phyloP scores from a whole-genome alignment of 78 protist genomes.

The Neovahlkampfia damariscottae region DNA sequence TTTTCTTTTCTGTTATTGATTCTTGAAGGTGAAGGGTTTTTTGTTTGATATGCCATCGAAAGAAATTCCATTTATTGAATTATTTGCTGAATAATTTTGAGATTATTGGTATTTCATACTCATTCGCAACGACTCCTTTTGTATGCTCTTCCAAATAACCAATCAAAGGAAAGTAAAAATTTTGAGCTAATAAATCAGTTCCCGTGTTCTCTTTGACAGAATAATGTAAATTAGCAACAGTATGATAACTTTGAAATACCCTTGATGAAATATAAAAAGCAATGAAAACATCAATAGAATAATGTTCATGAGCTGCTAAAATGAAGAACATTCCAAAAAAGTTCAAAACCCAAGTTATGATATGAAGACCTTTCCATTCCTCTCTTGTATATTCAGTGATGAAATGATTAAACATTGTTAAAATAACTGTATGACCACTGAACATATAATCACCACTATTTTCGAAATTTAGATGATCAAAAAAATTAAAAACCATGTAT shows the following conservation, averaged over 20 bases:
- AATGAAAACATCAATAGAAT: constrained; percentile 9
- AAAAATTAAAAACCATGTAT: not conserved
- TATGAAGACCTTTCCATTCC: constrained; percentile 11
- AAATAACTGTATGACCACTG: constrained; percentile 11
- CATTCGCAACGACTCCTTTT: too few species aligned
- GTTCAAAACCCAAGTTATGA: not conserved
- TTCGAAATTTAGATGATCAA: not conserved
- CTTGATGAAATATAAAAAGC: constrained; percentile 17
- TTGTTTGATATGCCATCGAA: too few species aligned
- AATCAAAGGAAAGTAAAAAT: too few species aligned
- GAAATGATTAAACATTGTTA: constrained; percentile 6
- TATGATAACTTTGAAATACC: constrained; percentile 9
- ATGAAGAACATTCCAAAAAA: constrained; percentile 16
- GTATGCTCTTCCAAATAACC: too few species aligned
- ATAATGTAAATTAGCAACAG: too few species aligned
- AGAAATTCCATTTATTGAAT: too few species aligned
- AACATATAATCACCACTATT: constrained; percentile 31
- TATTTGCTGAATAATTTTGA: too few species aligned
- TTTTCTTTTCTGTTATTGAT: too few species aligned
- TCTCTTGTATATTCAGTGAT: constrained; percentile 22
- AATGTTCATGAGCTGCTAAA: constrained; percentile 20
- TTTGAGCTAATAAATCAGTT: too few species aligned
- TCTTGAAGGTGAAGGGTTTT: too few species aligned
- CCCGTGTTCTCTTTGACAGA: too few species aligned
- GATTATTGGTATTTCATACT: too few species aligned